These are phyloP conservation scores for Fomes fomentarius DNA, from an alignment of 1,284 basidiomycete species.

Conservation along the genomic window DNA sequence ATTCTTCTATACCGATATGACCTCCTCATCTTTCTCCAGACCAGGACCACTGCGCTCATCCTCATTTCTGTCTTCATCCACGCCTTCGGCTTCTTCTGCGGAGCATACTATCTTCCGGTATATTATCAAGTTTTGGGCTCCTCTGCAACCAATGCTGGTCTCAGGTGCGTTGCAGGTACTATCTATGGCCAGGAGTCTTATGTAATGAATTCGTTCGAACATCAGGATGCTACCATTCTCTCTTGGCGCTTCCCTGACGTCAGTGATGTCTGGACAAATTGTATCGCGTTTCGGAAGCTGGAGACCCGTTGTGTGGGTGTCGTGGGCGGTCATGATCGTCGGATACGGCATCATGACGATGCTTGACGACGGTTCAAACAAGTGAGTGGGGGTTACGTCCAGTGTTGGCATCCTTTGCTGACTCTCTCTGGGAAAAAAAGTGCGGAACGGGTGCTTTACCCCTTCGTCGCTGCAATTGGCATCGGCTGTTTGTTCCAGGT, in stretches of 20 bases:
- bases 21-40: neutral
- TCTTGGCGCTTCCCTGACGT: slow-evolving; percentile 59
- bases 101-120: slow-evolving; percentile 73
- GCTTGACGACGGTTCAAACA: slow-evolving; percentile 45
- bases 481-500: slow-evolving; percentile 70
- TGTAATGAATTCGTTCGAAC: neutral
- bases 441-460: slow-evolving; percentile 61
- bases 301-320: slow-evolving; percentile 62
- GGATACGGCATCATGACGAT: slow-evolving; percentile 72
- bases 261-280: slow-evolving; percentile 61
- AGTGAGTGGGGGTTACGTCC: slow-evolving; percentile 37
- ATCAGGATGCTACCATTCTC: slow-evolving; percentile 77
- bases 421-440: slow-evolving; percentile 39
- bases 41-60: slow-evolving; percentile 4
- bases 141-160: slow-evolving; percentile 75
- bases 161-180: slow-evolving; percentile 47
- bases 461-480: slow-evolving; percentile 62
- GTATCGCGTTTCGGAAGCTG: slow-evolving; percentile 67
- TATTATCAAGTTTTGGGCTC: slow-evolving; percentile 83
- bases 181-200: neutral
- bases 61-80: slow-evolving; percentile 64
- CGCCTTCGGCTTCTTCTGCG: slow-evolving; percentile 65
- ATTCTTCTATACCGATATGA: neutral
- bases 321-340: slow-evolving; percentile 56
- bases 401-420: neutral